Evolutionary conservation across 306 rosid genomes (phyloP), one percentile per base, ranked within the genome.

Genomic region (Albizia julibrissin): DNA sequence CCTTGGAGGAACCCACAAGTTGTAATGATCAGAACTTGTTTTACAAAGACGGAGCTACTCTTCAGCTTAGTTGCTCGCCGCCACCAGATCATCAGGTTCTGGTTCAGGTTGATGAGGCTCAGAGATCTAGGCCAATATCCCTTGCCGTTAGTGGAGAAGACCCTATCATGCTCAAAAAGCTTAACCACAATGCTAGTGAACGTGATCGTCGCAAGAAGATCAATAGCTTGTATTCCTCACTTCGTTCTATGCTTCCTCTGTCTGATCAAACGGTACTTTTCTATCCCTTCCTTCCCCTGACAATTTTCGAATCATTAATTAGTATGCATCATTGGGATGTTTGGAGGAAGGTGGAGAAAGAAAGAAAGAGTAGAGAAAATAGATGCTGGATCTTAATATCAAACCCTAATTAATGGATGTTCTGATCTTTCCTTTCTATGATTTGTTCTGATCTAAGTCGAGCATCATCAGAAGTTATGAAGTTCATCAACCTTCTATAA

Each of bases 161-260:
- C 77, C 77, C 29, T 44, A 19, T 67, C 46, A 75, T 79, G 83
- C 84, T 73, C 1, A 91, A 84, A 91, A 94, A 94, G 86, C 92
- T 88, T 31, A 86, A 81, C 75, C 98, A 94, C 82, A 94, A 93
- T 73, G 98, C 95, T 21, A 90, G 89, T 27, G 98, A 94, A 82
- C 97, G 95, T 3, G 90, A 89, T 82, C 98, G 97, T 33, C 97
- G 97, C 72, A 91, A 89, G 89, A 94, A 89, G 86, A 85, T 94
- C 83, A 94, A 90, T 74, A 10, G 39, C 75, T 73, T 93, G 81
- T 91, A 89, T 75, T 88, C 93, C 3, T 90, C 98, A 29, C 87
- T 95, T n/a, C 95, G 95, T 22, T 80, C 92, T 0, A 85, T 95
- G 47, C 91, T 95, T 80, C 98, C 98, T 1, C 37, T 33, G 9